phyloP scores from a whole-genome alignment of 129 eudicot species.

The Sambucus nigra region DNA sequence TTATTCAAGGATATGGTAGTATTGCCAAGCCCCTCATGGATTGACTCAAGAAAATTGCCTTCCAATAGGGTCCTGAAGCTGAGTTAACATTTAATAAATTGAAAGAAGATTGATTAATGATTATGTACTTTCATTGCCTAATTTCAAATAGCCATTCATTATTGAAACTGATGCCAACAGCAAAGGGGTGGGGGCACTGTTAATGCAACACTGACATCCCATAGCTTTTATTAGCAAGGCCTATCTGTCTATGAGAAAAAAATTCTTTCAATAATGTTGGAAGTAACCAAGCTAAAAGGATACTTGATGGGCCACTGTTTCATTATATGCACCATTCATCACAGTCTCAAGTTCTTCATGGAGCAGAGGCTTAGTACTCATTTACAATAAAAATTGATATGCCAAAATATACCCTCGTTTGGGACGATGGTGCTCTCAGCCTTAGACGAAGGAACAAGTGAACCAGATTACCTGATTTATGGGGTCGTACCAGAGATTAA shows the following conservation, averaged over 20 bases:
- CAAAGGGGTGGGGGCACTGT: neutral
- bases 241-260: too few relatives aligned
- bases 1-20: neutral
- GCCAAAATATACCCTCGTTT: too few relatives aligned
- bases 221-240: neutral
- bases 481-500: too few relatives aligned
- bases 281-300: too few relatives aligned
- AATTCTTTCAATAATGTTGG: too few relatives aligned
- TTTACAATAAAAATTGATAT: neutral
- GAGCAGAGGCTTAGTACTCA: neutral
- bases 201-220: neutral
- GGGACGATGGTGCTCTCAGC: too few relatives aligned
- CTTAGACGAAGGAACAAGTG: too few relatives aligned
- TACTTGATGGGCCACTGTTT: neutral
- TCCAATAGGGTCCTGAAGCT: neutral
- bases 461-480: too few relatives aligned
- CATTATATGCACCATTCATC: neutral
- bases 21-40: neutral
- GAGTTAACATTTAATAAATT: neutral
- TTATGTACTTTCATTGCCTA: neutral
- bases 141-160: neutral
- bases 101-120: neutral
- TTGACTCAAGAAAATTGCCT: neutral
- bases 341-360: neutral
- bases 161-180: neutral